Base-by-base conservation (phyloP, 2,329 filamentous ascomycete species). In the Claviceps pusilla region DNA sequence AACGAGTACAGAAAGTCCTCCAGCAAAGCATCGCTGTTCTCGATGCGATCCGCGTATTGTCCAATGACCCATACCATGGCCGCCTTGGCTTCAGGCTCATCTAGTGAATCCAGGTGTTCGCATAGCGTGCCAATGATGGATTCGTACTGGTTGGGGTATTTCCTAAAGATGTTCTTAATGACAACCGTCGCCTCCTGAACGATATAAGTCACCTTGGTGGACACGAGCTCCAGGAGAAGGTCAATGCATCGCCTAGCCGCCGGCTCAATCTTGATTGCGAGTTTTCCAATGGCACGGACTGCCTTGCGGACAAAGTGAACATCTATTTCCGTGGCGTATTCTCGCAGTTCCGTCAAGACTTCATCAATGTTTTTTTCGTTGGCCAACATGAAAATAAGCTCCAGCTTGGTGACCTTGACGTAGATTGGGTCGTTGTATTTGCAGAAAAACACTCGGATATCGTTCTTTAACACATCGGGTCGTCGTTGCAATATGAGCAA, bases 371-470 rank as follows among this genome's bases (percentile, higher is more conserved):
- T 98, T 63, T 84, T 86, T 69, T 96, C 89, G 39, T 82, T 95
- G 7, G 93, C 93, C 57, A 98, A 79, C 93, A 97, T 98, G 70
- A 98, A 98, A 60, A 98, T 97, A 62, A 98, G 79, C 71, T 98
- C 93, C 51, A 98, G 78, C 71, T 98, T 98, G 16, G 93, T 98
- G 52, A 98, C 93, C 70, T 98, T 98, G 72, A 98, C 93, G 68
- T 97, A 98, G 59, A 98, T 98, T 0, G 93, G 93, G 65, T 98
- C 93, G 68, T 98, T 98, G 72, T 98, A 98, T 76, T 98, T 98
- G 82, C 93, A 98, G 72, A 98, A 98, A 73, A 98, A 98, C 37
- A 98, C 93, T 49, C 93, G 83, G 58, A 98, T 97, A 68, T 98
- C 93, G 69, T 96, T 97, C 59, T 89, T 82, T 53, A 98, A 71